phyloP scores from a whole-genome alignment of 1,284 basidiomycete species.

The Leucoagaricus sp. region DNA sequence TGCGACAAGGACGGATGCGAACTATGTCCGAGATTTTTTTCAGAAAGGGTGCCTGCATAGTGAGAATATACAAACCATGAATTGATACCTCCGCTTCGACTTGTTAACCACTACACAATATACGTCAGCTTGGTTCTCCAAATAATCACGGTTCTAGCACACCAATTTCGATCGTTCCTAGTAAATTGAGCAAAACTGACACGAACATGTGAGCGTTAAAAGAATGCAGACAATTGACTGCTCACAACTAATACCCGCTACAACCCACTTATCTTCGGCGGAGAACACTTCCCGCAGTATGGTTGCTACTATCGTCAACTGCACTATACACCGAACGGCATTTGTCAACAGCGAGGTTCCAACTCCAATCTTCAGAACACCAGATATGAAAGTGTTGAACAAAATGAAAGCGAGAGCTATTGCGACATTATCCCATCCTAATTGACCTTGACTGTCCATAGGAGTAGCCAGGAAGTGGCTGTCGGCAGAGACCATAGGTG shows the following conservation, averaged over 20 bases:
- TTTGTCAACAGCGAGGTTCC: slow-evolving; percentile 69
- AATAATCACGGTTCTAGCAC: slow-evolving; percentile 18
- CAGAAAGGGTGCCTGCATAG: neutral
- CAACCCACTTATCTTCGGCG: slow-evolving; percentile 71
- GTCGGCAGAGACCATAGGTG: neutral
- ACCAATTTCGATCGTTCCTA: slow-evolving; percentile 74
- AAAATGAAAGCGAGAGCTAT: slow-evolving; percentile 75
- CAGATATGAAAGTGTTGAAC: slow-evolving; percentile 65
- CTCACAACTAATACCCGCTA: slow-evolving; percentile 72
- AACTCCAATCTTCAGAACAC: slow-evolving; percentile 65
- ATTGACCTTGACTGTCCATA: slow-evolving; percentile 19
- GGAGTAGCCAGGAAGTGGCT: neutral
- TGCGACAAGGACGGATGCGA: slow-evolving; percentile 64
- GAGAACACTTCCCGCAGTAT: slow-evolving; percentile 76
- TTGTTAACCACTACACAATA: slow-evolving; percentile 60
- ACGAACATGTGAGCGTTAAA: neutral
- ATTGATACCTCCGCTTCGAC: slow-evolving; percentile 67
- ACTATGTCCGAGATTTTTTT: slow-evolving; percentile 49
- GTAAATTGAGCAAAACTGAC: slow-evolving; percentile 65
- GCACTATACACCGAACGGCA: slow-evolving; percentile 72
- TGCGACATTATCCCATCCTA: slow-evolving; percentile 72
- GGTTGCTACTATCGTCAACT: slow-evolving; percentile 73
- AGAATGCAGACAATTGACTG: slow-evolving; percentile 16
- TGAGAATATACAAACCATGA: slow-evolving; percentile 57
- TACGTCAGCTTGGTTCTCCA: neutral